Percentiles rank a stretch among this genome's conserved stretches.
These are phyloP conservation scores for Escallonia herrerae DNA, from an alignment of 129 eudicot genomes.

Conservation along the genomic window DNA sequence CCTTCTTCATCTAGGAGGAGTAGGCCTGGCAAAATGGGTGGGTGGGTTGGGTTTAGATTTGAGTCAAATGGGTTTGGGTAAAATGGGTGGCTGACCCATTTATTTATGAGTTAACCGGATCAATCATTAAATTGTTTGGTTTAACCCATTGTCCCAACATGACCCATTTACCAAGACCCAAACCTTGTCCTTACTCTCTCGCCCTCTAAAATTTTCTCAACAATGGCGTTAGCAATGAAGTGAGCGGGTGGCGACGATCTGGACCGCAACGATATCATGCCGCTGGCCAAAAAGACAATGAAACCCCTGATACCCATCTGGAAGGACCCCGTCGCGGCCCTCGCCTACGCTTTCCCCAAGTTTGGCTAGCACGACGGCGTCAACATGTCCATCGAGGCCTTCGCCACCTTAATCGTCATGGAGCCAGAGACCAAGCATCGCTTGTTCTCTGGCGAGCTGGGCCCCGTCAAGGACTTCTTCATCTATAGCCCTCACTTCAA, in stretches of 20 bases:
- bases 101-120: too few species aligned
- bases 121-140: too few species aligned
- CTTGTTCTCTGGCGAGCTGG: conserved; percentile 60
- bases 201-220: too few species aligned
- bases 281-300: conserved; percentile 14
- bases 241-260: conserved; percentile 29
- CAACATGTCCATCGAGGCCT: conserved; percentile 76
- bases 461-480: conserved; percentile 55
- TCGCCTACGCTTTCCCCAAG: conserved; percentile 60
- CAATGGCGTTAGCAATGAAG: conserved; percentile 22
- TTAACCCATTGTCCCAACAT: too few species aligned
- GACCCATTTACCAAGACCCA: too few species aligned
- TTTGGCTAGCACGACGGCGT: conserved; percentile 76
- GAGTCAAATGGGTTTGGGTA: too few species aligned
- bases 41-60: too few species aligned
- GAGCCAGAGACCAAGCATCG: conserved; percentile 62
- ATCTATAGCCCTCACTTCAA: conserved; percentile 71
- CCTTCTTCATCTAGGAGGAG: too few species aligned
- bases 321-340: conserved; percentile 44
- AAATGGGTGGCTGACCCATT: too few species aligned
- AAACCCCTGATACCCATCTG: conserved; percentile 15
- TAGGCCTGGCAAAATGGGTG: too few species aligned
- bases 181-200: too few species aligned
- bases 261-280: conserved; percentile 7
- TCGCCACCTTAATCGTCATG: conserved; percentile 81